These are phyloP conservation scores for Platanus orientalis DNA, from an alignment of 164 flowering plant genomes.

Conservation along the genomic window DNA sequence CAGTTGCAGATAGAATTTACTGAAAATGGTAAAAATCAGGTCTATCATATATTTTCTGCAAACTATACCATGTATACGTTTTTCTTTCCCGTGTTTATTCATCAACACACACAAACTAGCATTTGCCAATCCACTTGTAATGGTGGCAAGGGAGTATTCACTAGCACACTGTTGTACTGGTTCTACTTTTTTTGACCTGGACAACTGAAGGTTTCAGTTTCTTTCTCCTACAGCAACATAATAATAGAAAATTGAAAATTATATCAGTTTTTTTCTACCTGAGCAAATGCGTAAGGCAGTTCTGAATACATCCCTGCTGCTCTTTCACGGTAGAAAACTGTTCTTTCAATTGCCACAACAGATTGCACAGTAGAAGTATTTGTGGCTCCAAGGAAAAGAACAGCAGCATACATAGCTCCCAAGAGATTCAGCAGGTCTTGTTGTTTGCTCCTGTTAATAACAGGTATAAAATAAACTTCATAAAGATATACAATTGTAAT, in stretches of 20 bases:
- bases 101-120: too few species aligned
- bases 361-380: constrained; percentile 50
- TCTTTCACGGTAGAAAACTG: constrained; percentile 80
- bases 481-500: background rate
- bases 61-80: too few species aligned
- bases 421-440: constrained; percentile 59
- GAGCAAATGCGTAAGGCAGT: constrained; percentile 69
- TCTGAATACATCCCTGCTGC: constrained; percentile 85
- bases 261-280: constrained; percentile 32
- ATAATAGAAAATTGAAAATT: background rate
- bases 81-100: too few species aligned
- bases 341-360: constrained; percentile 54
- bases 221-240: background rate
- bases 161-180: background rate
- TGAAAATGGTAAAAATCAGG: too few species aligned
- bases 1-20: too few species aligned
- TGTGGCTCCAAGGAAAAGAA: constrained; percentile 65
- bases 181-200: background rate
- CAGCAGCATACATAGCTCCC: constrained; percentile 69
- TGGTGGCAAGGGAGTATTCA: background rate
- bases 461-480: background rate
- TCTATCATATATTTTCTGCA: too few species aligned
- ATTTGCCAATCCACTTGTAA: too few species aligned
- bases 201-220: too few species aligned
- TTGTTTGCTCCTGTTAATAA: constrained; percentile 36